A percentile compares a stretch with the other conserved stretches of the same genome.
These are phyloP conservation scores for Carex pumila DNA, from an alignment of 176 grass and related monocot genomes.

Conservation along the genomic window DNA sequence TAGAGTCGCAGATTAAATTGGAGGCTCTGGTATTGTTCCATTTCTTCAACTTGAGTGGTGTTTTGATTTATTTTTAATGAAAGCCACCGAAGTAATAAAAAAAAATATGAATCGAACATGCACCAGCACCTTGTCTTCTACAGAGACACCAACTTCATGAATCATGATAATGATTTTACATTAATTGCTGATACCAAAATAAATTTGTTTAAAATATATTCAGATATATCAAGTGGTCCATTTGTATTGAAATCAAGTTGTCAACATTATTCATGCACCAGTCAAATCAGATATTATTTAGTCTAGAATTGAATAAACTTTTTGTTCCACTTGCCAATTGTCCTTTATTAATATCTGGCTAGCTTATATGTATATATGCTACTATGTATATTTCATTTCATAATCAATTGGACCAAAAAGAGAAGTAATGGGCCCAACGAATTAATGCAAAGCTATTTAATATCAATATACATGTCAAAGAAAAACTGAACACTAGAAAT, in stretches of 20 bases:
- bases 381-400: background rate
- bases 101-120: background rate
- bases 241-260: background rate
- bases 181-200: background rate
- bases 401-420: background rate
- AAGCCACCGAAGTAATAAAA: background rate
- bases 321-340: background rate
- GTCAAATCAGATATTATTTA: background rate
- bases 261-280: background rate
- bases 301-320: background rate
- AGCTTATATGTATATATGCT: background rate
- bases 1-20: too few relatives aligned
- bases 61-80: too few relatives aligned
- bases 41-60: too few relatives aligned
- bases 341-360: background rate
- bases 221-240: background rate
- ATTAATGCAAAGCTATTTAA: background rate
- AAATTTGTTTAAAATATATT: background rate
- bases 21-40: too few relatives aligned
- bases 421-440: background rate
- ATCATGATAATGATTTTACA: background rate
- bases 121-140: background rate
- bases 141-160: background rate
- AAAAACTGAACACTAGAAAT: too few relatives aligned
- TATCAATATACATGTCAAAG: too few relatives aligned